Evolutionary conservation across 1,139 yeast genomes (phyloP).

Genomic region (Trichomonascaceae sp.): DNA sequence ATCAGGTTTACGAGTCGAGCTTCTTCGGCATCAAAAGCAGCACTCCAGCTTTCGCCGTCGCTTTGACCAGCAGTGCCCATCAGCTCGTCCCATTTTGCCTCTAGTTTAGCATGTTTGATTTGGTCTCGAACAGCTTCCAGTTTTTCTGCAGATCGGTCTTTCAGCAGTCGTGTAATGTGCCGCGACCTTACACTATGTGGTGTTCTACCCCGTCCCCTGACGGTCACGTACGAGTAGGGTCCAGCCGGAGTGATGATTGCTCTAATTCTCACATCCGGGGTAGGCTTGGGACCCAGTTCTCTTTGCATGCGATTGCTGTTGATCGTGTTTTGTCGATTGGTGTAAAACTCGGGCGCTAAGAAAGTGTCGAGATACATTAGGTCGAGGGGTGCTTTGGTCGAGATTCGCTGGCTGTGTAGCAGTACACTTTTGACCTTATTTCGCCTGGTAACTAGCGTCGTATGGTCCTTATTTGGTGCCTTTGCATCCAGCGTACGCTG

Average conservation of each 20-base stretch:
- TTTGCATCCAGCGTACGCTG: slow-evolving; percentile 1
- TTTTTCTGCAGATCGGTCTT: slow-evolving; percentile 1
- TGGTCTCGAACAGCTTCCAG: slow-evolving; percentile 4
- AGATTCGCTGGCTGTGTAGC: background rate
- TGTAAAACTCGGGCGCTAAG: slow-evolving; percentile 11
- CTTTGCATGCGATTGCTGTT: slow-evolving; percentile 4
- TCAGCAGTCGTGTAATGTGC: slow-evolving; percentile 6
- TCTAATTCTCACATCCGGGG: slow-evolving; percentile 6
- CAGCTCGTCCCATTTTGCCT: slow-evolving; percentile 11
- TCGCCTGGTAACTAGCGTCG: slow-evolving; percentile 5
- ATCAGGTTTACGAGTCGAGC: too few relatives aligned
- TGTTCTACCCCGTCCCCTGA: slow-evolving; percentile 8
- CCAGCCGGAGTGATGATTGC: slow-evolving; percentile 9
- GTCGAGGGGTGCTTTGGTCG: slow-evolving; percentile 8
- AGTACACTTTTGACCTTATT: slow-evolving; percentile 3
- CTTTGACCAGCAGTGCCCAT: background rate
- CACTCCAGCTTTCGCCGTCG: too few relatives aligned
- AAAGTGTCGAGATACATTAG: slow-evolving; percentile 11
- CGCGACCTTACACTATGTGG: slow-evolving; percentile 2
- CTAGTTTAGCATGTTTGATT: slow-evolving; percentile 7
- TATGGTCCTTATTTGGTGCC: slow-evolving; percentile 3
- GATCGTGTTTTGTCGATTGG: slow-evolving; percentile 2
- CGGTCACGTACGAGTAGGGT: slow-evolving; percentile 9
- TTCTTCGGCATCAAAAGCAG: too few relatives aligned
- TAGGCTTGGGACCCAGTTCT: slow-evolving; percentile 4